phyloP scores from a whole-genome alignment of 805 yeast genomes.

The Metschnikowia bowlesiae region DNA sequence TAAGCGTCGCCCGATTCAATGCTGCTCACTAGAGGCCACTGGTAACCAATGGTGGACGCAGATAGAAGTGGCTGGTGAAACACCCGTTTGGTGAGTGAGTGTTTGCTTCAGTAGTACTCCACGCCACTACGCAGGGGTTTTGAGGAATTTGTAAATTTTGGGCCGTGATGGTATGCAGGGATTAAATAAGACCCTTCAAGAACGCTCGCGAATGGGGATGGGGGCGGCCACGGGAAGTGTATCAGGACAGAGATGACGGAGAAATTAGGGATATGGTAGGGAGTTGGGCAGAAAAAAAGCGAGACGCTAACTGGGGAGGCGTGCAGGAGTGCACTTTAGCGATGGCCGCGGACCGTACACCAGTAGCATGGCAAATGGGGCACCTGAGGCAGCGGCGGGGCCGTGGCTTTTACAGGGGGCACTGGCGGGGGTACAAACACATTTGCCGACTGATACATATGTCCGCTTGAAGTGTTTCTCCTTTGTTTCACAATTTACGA shows the following conservation, averaged over 20 bases:
- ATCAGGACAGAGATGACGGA: neutral
- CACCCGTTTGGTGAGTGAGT: too few relatives aligned
- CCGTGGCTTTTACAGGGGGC: too few relatives aligned
- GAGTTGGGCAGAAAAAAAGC: constrained; percentile 5
- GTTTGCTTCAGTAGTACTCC: too few relatives aligned
- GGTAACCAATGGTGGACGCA: too few relatives aligned
- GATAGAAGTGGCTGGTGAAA: too few relatives aligned
- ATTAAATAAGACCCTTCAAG: neutral
- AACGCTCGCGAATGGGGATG: neutral
- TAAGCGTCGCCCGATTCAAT: too few relatives aligned
- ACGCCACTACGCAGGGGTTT: neutral
- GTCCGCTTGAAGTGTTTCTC: neutral
- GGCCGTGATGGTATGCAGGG: neutral
- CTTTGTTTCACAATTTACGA: neutral
- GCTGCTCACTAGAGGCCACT: too few relatives aligned
- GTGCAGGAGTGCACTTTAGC: constrained; percentile 5
- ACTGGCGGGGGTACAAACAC: too few relatives aligned
- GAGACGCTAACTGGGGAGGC: constrained; percentile 2
- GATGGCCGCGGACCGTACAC: neutral
- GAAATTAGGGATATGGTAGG: neutral
- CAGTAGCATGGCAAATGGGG: neutral
- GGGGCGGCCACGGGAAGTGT: neutral
- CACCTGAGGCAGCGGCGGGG: too few relatives aligned
- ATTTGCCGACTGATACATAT: too few relatives aligned
- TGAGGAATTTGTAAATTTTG: neutral